Base-by-base conservation (phyloP, 139 green algal species). In the Nannochloris sp. region DNA sequence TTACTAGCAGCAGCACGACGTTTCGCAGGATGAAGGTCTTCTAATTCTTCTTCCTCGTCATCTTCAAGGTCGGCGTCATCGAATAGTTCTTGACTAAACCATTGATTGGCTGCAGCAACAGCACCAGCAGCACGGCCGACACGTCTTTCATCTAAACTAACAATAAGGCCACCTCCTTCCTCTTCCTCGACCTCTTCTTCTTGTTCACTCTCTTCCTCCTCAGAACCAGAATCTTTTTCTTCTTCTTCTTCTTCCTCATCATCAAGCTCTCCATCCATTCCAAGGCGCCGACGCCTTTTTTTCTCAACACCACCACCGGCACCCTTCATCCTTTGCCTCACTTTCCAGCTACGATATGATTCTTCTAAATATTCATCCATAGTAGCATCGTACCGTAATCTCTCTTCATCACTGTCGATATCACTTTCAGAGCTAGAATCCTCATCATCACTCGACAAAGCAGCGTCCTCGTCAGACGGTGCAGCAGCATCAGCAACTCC, bases 361-460 rank as follows among this genome's bases (percentile, higher is more conserved):
- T 79, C 53, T 51, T 97, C 92, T 61, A 97, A 67, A 27, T 87
- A 85, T 45, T 84, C 82, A 63, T 97, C 92, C 71, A 92, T 67
- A 61, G 86, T 42, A 15, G 67, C 64, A 37, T 95, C 88, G 44
- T 96, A 92, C 58, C 72, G 71, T 55, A 64, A 60, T 33, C 64
- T 62, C 37, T 75, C 67, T 1, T 95, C 89, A 53, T 78, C 56
- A 24, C 64, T 64, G 56, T 73, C 68, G 25, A 82, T 55, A 12
- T 71, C 72, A 27, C 44, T 38, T 15, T 78, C 64, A 57, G 46
- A 73, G 6, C 44, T 68, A 31, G 30, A 60, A 25, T 60, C 63
- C 12, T 48, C 51, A 23, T 60, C 54, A 24, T 15, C 19, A 42
- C 39, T 31, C 15, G 29, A 38, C 37, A 53, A 65, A 45, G 63